These are phyloP conservation scores for Tremellales sp. DNA, from an alignment of 1,284 basidiomycete genomes.

Conservation along the genomic window DNA sequence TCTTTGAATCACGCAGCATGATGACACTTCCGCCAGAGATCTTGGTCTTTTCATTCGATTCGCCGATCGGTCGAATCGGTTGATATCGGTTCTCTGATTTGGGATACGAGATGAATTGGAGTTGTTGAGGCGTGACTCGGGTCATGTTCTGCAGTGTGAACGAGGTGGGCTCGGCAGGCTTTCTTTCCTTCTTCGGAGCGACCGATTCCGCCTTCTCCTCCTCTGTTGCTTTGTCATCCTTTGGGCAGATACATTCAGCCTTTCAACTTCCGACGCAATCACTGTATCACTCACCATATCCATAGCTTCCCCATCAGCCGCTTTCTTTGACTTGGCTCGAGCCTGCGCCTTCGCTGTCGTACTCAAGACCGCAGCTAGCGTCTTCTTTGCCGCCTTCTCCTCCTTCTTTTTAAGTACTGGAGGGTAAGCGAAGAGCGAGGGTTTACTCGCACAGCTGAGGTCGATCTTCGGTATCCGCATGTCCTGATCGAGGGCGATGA, in stretches of 20 bases:
- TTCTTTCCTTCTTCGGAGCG: slow-evolving; percentile 36
- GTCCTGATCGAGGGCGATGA: slow-evolving; percentile 82
- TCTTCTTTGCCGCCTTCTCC: slow-evolving; percentile 83
- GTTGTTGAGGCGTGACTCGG: slow-evolving; percentile 85
- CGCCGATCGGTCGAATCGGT: slow-evolving; percentile 76
- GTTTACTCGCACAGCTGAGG: slow-evolving; percentile 78
- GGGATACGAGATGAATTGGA: slow-evolving; percentile 76
- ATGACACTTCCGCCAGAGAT: slow-evolving; percentile 79
- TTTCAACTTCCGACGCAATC: too few relatives aligned
- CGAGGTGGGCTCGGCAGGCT: slow-evolving; percentile 68
- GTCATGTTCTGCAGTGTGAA: slow-evolving; percentile 84
- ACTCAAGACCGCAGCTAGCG: slow-evolving; percentile 86
- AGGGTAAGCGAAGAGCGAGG: slow-evolving; percentile 87
- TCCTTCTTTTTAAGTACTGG: slow-evolving; percentile 76
- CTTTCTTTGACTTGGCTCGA: slow-evolving; percentile 72
- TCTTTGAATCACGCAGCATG: slow-evolving; percentile 65
- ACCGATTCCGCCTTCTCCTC: slow-evolving; percentile 51
- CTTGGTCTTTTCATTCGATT: slow-evolving; percentile 6
- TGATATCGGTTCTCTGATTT: slow-evolving; percentile 72
- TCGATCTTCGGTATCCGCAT: slow-evolving; percentile 88
- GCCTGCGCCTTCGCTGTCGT: slow-evolving; percentile 93
- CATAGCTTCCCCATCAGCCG: slow-evolving; percentile 68
- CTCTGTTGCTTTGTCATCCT: slow-evolving; percentile 8
- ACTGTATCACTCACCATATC: too few relatives aligned
- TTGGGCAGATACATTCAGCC: background rate